Percentiles rank a stretch among this genome's conserved stretches.
These are phyloP conservation scores for Collybiopsis luxurians DNA, from an alignment of 768 basidiomycete species.

Conservation along the genomic window DNA sequence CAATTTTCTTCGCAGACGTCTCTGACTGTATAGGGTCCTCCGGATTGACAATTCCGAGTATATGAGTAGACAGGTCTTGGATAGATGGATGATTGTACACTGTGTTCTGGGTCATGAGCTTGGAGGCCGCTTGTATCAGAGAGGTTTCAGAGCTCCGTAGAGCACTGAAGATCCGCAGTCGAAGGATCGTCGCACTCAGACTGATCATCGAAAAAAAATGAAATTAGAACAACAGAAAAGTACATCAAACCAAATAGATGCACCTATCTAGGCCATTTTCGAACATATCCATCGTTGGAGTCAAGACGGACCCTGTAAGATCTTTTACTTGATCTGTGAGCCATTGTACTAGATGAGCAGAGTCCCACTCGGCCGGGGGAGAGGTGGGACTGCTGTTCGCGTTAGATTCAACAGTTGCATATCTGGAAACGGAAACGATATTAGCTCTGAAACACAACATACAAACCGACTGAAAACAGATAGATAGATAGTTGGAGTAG, in stretches of 20 bases:
- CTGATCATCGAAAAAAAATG: constrained; percentile 14
- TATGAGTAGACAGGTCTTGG: constrained; percentile 18
- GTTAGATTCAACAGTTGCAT: constrained; percentile 21
- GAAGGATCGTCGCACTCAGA: constrained; percentile 26
- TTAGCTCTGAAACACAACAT: not conserved
- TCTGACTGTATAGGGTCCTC: not conserved
- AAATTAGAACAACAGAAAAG: constrained; percentile 5
- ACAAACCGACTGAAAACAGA: no score
- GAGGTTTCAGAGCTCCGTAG: constrained; percentile 22
- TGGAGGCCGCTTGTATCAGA: constrained; percentile 12
- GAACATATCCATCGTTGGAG: constrained; percentile 19
- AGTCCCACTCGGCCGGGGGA: constrained; percentile 13
- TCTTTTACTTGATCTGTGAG: constrained; percentile 19
- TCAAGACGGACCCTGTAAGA: constrained; percentile 18
- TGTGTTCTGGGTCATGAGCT: constrained; percentile 14
- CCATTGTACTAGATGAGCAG: constrained; percentile 16
- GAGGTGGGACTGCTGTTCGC: constrained; percentile 20
- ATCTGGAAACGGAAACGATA: not conserved
- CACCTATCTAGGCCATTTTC: constrained; percentile 28
- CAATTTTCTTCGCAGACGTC: constrained; percentile 7
- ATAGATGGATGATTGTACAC: constrained; percentile 27
- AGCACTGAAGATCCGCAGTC: constrained; percentile 30
- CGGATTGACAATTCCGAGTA: constrained; percentile 10
- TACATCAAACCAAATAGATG: not conserved
- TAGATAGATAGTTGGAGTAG: no score